Evolutionary conservation across 257 asterid genomes (phyloP), one percentile per base, ranked within the genome.

Genomic region (Linderniella brevidens): DNA sequence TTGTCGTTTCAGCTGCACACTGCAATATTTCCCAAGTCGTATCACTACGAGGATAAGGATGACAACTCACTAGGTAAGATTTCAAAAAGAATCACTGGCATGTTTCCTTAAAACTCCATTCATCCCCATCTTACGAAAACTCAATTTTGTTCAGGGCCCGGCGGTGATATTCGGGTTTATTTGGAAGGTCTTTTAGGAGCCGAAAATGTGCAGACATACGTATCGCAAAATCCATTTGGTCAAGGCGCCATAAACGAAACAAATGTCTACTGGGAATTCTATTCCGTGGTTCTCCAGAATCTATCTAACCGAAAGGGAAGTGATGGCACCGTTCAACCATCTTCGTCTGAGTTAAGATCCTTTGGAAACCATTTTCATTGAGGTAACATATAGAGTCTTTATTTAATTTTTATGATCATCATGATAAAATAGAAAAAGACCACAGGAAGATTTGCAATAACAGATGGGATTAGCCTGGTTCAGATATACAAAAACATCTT

Each of bases 131-230:
- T n/a, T n/a, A n/a, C n/a, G n/a, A 12, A 8, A 43, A 15, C 17
- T 10, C 9, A 8, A 1, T 43, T 16, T 48, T 43, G 13, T 46
- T 61, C 65, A 74, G 81, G 81, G 41, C 86, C 79, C 8, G 92
- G 79, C 62, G 96, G 96, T 8, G 73, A 75, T 61, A 62, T 86
- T 52, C 76, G 87, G 59, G 80, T 64, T 45, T 82, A 86, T 69
- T 68, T 86, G 64, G 84, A 79, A 68, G 82, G 71, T 19, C 58
- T 82, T 46, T 61, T 79, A 25, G 29, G 37, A 37, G 63, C 82
- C 10, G 77, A 69, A 20, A 54, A 82, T 56, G 72, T 77, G 20
- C 79, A 49, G 57, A 56, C 59, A 36, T 69, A 72, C 52, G 83
- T 86, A 4, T 66, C 71, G 63, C 82, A 68, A 53, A 65, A 86